These are phyloP conservation scores for Naganishia albida DNA, from an alignment of 1,284 basidiomycete species.

Conservation along the genomic window DNA sequence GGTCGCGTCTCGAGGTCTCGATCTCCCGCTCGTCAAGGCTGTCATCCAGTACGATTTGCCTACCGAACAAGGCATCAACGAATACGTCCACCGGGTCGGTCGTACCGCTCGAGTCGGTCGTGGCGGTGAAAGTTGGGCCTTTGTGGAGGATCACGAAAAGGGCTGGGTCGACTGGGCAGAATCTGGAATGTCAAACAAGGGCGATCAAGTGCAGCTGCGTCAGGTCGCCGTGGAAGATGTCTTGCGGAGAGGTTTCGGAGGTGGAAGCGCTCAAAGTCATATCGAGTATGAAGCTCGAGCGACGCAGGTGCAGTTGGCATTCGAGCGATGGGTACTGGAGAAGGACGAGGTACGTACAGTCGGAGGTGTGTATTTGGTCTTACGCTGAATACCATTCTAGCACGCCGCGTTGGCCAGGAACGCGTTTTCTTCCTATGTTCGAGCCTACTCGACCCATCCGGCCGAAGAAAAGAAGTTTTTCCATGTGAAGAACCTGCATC, in stretches of 20 bases:
- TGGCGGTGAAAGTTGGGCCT: slow-evolving; percentile 85
- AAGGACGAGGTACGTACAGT: slow-evolving; percentile 65
- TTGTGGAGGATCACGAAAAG: slow-evolving; percentile 77
- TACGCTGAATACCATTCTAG: slow-evolving; percentile 54
- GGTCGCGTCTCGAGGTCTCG: slow-evolving; percentile 95
- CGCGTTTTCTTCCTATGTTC: slow-evolving; percentile 88
- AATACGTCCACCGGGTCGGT: slow-evolving; percentile 96
- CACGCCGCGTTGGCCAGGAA: slow-evolving; percentile 74
- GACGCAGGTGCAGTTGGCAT: slow-evolving; percentile 91
- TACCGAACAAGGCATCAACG: slow-evolving; percentile 92
- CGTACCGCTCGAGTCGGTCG: slow-evolving; percentile 93
- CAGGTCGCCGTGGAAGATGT: slow-evolving; percentile 70
- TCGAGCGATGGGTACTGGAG: slow-evolving; percentile 89
- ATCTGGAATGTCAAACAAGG: slow-evolving; percentile 63
- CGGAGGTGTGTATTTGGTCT: neutral
- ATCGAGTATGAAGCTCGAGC: slow-evolving; percentile 84
- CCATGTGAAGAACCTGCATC: slow-evolving; percentile 87
- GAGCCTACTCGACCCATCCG: slow-evolving; percentile 97
- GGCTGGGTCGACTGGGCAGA: slow-evolving; percentile 89
- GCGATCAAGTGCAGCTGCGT: slow-evolving; percentile 59
- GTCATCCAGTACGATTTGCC: slow-evolving; percentile 97
- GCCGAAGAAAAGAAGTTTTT: slow-evolving; percentile 93
- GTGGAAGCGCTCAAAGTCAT: slow-evolving; percentile 19
- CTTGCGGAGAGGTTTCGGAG: slow-evolving; percentile 70
- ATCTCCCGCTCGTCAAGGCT: slow-evolving; percentile 88